Percentiles rank a stretch among this genome's conserved stretches.
Evolutionary conservation across 2,329 filamentous ascomycete genomes (phyloP).

Genomic region (Fusarium sarcochroum): DNA sequence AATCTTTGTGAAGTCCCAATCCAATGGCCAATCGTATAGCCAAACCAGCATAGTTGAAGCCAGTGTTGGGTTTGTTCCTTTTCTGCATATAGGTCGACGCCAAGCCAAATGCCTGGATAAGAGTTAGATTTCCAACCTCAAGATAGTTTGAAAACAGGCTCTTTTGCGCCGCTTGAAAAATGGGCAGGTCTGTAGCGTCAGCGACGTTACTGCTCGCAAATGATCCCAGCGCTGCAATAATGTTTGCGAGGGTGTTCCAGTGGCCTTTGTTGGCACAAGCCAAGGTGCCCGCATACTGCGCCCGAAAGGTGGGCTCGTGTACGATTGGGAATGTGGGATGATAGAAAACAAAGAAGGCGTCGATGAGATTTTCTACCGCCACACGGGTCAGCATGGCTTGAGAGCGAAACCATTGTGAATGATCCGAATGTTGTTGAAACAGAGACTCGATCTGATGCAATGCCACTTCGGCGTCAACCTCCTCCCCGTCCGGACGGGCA

Average conservation of each 20-base stretch:
- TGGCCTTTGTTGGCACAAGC: conserved; percentile 25
- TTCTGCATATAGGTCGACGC: conserved; percentile 32
- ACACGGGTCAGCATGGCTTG: conserved; percentile 37
- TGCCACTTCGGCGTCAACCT: conserved; percentile 26
- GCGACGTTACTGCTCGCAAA: conserved; percentile 22
- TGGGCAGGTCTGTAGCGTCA: conserved; percentile 12
- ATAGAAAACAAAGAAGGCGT: conserved; percentile 29
- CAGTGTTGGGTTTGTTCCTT: conserved; percentile 31
- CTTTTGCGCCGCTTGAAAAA: conserved; percentile 32
- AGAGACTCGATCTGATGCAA: conserved; percentile 33
- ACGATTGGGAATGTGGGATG: conserved; percentile 31
- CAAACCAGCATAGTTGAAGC: conserved; percentile 28
- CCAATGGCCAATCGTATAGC: conserved; percentile 23
- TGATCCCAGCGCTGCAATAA: conserved; percentile 21
- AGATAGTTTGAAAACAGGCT: conserved; percentile 32
- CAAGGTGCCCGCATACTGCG: conserved; percentile 22
- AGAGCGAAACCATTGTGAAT: conserved; percentile 34
- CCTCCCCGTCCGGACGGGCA: conserved; percentile 32
- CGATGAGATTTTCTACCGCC: conserved; percentile 29
- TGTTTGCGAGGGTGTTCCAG: conserved; percentile 30
- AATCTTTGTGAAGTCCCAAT: conserved; percentile 29
- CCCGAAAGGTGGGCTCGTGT: conserved; percentile 35
- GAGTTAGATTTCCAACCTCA: conserved; percentile 27
- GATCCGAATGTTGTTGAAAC: conserved; percentile 33
- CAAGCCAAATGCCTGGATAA: conserved; percentile 28